Evolutionary conservation across 148 eudicot genomes (phyloP).

Genomic region (Vaccinium myrtillus): DNA sequence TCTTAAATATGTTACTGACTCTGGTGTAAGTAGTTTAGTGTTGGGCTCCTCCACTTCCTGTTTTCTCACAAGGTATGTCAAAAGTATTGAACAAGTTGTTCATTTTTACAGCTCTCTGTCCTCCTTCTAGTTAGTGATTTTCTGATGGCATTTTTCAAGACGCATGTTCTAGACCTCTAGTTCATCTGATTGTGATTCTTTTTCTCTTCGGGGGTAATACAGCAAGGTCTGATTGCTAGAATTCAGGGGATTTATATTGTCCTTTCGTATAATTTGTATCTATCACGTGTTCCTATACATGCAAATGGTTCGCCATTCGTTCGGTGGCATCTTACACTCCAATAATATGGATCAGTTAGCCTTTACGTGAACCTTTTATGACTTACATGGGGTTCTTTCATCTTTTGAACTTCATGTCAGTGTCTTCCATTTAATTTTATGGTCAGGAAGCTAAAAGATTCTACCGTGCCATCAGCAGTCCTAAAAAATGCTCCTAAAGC

Average conservation of each 20-base stretch:
- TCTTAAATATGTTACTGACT: conserved; percentile 42
- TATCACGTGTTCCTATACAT: background rate
- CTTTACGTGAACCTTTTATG: background rate
- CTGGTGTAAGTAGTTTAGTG: conserved; percentile 54
- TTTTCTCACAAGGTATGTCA: conserved; percentile 50
- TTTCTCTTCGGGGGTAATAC: background rate
- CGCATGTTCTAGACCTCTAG: background rate
- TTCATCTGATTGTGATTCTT: background rate
- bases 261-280: background rate
- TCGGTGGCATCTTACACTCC: background rate
- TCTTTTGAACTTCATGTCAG: background rate
- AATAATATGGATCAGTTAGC: conserved; percentile 2
- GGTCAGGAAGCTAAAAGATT: conserved; percentile 52
- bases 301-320: background rate
- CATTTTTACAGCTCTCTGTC: background rate
- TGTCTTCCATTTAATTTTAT: background rate
- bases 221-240: background rate
- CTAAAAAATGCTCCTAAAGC: conserved; percentile 56
- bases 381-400: conserved; percentile 10
- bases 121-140: background rate
- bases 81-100: background rate
- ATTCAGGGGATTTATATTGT: background rate
- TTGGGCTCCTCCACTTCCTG: conserved; percentile 63
- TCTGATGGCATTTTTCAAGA: background rate
- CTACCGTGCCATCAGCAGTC: conserved; percentile 55